Base-by-base conservation (phyloP, 441 rosid genomes). In the California macrophylla region DNA sequence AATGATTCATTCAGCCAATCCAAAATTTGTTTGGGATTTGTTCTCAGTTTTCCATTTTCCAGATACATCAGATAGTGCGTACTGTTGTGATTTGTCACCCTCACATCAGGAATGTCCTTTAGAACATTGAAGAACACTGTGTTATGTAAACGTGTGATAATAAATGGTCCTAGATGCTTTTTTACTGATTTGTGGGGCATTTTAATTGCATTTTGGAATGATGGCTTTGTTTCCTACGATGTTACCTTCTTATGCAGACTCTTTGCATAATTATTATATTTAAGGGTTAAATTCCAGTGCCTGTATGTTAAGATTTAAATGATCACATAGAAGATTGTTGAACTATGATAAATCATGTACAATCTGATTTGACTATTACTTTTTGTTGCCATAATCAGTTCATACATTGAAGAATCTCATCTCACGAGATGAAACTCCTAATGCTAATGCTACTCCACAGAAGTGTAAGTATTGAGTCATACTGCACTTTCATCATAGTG, bases 351-450 rank as follows among this genome's bases (percentile, higher is more conserved):
- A 26, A 15, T 47, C 21, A 47, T n/a, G 16, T n/a, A 47, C 6
- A 16, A 0, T 15, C 16, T 4, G 56, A 47, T 47, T 77, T 75
- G 66, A 80, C 78, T 5, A n/a, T 70, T 61, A 32, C 16, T 71
- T 60, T 77, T 77, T 64, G 73, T 75, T 81, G 68, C 67, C 29
- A 54, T 74, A 45, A 36, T 56, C 85, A 94, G 98, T 81, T 78
- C 82, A 78, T 82, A 92, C 93, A 16, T 76, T 94, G 86, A 94
- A 89, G 80, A 91, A 85, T 72, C 89, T 94, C 15, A 87, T 94
- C 79, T 89, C 90, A 56, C 92, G 81, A 83, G 96, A 91, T 47
- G 98, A 90, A 75, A 85, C 89, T 7, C 88, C 88, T 1, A 79
- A 83, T 40, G 84, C 86, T 26, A 71, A 42, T 52, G 69, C 72